These are phyloP conservation scores for Cutaneotrichosporon sp. DNA, from an alignment of 1,284 basidiomycete genomes.

Conservation along the genomic window DNA sequence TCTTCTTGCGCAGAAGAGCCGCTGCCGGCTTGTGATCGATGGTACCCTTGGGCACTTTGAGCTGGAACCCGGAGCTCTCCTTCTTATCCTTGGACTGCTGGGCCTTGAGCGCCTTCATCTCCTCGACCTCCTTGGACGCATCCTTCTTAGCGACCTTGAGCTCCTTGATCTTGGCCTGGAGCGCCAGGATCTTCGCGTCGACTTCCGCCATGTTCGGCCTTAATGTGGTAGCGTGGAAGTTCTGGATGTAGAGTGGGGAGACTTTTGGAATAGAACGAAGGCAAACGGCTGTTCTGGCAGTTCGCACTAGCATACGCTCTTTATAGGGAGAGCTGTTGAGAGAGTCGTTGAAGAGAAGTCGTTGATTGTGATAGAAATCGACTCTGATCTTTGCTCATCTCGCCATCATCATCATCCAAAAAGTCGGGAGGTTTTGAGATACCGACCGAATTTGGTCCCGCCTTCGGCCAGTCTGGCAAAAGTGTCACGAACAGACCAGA, in stretches of 20 bases:
- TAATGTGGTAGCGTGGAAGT: conserved; percentile 7
- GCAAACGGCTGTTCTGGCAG: conserved; percentile 3
- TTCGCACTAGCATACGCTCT: conserved; percentile 24
- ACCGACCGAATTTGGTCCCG: conserved; percentile 17
- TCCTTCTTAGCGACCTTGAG: conserved; percentile 51
- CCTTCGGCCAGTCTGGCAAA: background rate
- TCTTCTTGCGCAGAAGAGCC: conserved; percentile 86
- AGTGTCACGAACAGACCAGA: background rate
- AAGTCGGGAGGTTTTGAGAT: conserved; percentile 13
- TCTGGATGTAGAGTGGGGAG: background rate
- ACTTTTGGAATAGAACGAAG: background rate
- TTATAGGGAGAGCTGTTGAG: background rate
- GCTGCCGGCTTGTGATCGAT: conserved; percentile 93
- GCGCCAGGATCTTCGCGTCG: conserved; percentile 43
- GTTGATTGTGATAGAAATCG: background rate
- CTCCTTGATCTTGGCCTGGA: conserved; percentile 48
- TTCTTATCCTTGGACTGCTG: conserved; percentile 39
- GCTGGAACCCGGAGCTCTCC: conserved; percentile 54
- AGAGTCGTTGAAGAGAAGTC: conserved; percentile 1
- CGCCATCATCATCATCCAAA: conserved; percentile 12
- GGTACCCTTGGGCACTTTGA: conserved; percentile 68
- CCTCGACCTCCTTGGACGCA: conserved; percentile 47
- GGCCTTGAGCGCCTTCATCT: conserved; percentile 51
- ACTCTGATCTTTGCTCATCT: background rate
- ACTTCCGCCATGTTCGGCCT: conserved; percentile 19